Evolutionary conservation across 2,329 filamentous ascomycete genomes (phyloP), one percentile per base, ranked within the genome.

Genomic region (Basipetospora chlamydospora): DNA sequence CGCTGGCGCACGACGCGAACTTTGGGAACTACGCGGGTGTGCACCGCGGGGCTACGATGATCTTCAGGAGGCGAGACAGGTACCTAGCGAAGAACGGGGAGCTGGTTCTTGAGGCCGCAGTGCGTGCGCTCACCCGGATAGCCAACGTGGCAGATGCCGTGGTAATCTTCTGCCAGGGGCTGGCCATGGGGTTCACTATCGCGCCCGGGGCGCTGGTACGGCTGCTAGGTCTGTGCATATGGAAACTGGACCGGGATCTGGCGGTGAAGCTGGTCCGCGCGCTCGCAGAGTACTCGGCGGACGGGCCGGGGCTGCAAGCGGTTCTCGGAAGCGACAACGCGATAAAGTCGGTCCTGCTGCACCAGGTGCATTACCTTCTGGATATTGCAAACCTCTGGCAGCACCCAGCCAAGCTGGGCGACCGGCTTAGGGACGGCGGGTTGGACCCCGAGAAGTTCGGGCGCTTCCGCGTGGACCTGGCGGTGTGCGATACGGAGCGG

Each of bases 1-100:
- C 73, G 13, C 46, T 74, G 15, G 60, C 65, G 31, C 68, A 73
- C 43, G 67, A 66, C 46, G 61, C 58, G 26, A 49, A 47, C 4
- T 30, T 31, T 17, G 26, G 26, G 13, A 30, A 37, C 21, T 31
- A 37, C 17, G 35, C 35, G 6, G 35, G 5, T 5, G 20, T 31
- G 20, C 18, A 28, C 35, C 26, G 35, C 8, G 31, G 25, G 10
- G 28, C 25, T n/a, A 12, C 6, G 9, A n/a, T 23, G 13, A 30
- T 37, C 18, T 21, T 37, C 18, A n/a, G 13, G n/a, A 18, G 25
- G 3, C 12, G 21, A 13, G 23, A 26, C 18, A 8, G 5, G 5
- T 37, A 37, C 21, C 17, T 37, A n/a, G n/a, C 28, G 12, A 12
- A 20, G 9, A 16, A 37, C 8, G 42, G 42, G 8, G 25, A 31